These are phyloP conservation scores for Cutaneotrichosporon cyanovorans DNA, from an alignment of 1,284 basidiomycete genomes.

Conservation along the genomic window DNA sequence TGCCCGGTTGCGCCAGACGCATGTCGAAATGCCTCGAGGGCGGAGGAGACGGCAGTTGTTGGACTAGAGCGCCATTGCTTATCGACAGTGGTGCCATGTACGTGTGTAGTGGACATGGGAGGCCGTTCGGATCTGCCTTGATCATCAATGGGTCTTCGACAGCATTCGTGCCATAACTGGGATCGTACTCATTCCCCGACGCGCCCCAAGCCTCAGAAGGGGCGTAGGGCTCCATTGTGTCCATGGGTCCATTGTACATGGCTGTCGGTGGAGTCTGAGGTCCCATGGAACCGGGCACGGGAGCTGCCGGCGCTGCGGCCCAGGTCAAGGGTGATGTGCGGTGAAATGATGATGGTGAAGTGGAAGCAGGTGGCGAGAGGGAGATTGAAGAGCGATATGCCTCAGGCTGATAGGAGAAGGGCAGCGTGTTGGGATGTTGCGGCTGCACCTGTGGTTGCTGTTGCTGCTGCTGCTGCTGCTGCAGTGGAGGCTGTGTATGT, in stretches of 20 bases:
- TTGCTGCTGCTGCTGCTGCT: slow-evolving; percentile 4
- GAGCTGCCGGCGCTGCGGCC: slow-evolving; percentile 1
- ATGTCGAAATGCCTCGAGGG: slow-evolving; percentile 28
- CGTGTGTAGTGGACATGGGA: slow-evolving; percentile 9
- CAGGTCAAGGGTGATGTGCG: slow-evolving; percentile 18
- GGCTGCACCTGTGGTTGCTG: not conserved
- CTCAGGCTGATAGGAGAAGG: not conserved
- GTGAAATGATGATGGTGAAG: slow-evolving; percentile 9
- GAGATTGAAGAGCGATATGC: slow-evolving; percentile 14
- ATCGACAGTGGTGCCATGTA: slow-evolving; percentile 14
- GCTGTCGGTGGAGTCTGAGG: slow-evolving; percentile 16
- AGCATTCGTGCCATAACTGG: not conserved
- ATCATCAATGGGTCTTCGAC: slow-evolving; percentile 11
- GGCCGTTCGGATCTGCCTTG: slow-evolving; percentile 11
- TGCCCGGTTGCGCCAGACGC: slow-evolving; percentile 34
- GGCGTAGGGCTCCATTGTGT: slow-evolving; percentile 12
- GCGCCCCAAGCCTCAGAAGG: slow-evolving; percentile 1
- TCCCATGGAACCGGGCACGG: slow-evolving; percentile 9
- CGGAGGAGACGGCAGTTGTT: slow-evolving; percentile 8
- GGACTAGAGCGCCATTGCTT: not conserved
- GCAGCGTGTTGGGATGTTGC: not conserved
- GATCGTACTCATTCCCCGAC: slow-evolving; percentile 7
- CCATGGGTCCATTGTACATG: not conserved
- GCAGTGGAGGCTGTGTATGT: not conserved
- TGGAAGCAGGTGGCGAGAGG: slow-evolving; percentile 12